Evolutionary conservation across 257 asterid genomes (phyloP).

Genomic region (Apocynum venetum): DNA sequence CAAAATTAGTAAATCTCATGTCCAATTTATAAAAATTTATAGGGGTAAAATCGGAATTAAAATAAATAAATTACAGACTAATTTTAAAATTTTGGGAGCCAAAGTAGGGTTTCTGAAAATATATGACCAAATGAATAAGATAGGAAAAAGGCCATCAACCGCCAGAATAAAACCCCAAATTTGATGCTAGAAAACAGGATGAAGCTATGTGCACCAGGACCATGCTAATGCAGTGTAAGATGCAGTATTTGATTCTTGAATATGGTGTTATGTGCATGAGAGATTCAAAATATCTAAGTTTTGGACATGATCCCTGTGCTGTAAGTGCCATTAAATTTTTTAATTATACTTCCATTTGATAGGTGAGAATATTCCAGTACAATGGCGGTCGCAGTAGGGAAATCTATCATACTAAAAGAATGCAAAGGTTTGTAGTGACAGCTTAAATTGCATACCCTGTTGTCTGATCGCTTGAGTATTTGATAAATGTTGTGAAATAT

Average conservation of each 20-base stretch:
- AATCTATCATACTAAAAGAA: conserved; percentile 90
- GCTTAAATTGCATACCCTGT: conserved; percentile 9
- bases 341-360: conserved; percentile 26
- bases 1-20: too few species aligned
- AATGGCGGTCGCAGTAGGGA: conserved; percentile 98
- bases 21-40: too few species aligned
- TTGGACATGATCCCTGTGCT: conserved; percentile 26
- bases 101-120: too few species aligned
- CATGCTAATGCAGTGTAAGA: conserved; percentile 95
- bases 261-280: not conserved
- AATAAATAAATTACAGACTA: too few species aligned
- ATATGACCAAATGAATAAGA: too few species aligned
- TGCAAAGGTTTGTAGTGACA: conserved; percentile 68
- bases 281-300: not conserved
- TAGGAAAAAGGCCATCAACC: too few species aligned
- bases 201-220: conserved; percentile 90
- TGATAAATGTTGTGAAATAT: too few species aligned
- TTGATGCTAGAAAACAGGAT: conserved; percentile 72
- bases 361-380: conserved; percentile 87
- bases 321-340: conserved; percentile 22
- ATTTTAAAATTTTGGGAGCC: too few species aligned
- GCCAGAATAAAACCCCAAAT: not conserved
- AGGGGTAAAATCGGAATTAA: too few species aligned
- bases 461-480: not conserved
- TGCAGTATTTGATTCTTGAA: conserved; percentile 11